These are phyloP conservation scores for Volvox carteri DNA, from an alignment of 163 green algal species.

Conservation along the genomic window DNA sequence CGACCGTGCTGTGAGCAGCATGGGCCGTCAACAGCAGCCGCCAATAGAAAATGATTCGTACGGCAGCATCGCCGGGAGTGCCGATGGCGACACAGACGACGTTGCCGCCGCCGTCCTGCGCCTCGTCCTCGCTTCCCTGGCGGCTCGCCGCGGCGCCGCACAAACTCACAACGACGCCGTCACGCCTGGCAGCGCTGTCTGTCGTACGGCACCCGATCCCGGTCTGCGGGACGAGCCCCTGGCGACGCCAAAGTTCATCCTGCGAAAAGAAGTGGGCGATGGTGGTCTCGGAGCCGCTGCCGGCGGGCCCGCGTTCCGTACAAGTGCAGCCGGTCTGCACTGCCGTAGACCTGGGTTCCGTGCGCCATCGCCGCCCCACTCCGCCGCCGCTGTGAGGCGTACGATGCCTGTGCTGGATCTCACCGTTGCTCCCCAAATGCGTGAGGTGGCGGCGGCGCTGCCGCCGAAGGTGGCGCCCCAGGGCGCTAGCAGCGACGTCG, in stretches of 20 bases:
- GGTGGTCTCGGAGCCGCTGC: not conserved
- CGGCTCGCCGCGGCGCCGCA: not conserved
- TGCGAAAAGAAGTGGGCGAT: not conserved
- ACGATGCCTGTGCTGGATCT: constrained; percentile 19
- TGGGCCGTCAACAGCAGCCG: no score
- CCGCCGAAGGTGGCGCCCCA: not conserved
- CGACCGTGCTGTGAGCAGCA: no score
- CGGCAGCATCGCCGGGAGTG: no score
- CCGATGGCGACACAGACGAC: not conserved
- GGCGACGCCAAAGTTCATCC: no score
- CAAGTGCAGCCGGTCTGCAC: not conserved
- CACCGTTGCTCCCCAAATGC: not conserved
- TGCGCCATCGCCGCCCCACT: not conserved
- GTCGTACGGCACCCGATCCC: no score
- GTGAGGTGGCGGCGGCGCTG: constrained; percentile 1
- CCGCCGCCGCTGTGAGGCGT: not conserved
- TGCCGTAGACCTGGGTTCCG: not conserved
- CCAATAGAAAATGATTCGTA: no score
- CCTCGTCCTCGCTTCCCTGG: not conserved
- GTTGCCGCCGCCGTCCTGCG: not conserved
- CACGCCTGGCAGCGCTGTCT: no score
- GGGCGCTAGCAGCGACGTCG: not conserved
- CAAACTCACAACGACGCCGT: not conserved
- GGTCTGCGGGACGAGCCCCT: no score
- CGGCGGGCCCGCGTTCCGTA: not conserved